Conservation (phyloP, 2,329 filamentous ascomycete species). For the Stylonectria norvegica region DNA sequence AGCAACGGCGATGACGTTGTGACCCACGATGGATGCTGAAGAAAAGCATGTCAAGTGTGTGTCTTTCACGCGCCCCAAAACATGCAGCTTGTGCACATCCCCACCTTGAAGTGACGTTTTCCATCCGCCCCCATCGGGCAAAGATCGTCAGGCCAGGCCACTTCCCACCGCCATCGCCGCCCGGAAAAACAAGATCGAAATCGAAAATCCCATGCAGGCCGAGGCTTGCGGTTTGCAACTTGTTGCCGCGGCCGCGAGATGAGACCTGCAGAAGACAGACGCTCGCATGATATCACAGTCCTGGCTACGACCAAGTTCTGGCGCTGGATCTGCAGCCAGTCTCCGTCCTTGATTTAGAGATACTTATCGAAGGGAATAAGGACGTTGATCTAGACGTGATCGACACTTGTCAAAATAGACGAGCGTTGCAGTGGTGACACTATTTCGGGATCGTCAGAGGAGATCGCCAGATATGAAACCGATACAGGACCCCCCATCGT, state of each 20-base stretch:
- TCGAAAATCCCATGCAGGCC: no score
- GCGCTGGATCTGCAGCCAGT: neutral
- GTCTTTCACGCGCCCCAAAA: no score
- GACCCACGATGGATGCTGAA: no score
- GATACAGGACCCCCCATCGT: slow-evolving; percentile 1
- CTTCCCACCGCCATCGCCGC: no score
- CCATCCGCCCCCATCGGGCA: no score
- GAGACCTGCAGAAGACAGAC: neutral
- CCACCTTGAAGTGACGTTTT: no score
- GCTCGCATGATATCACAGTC: neutral
- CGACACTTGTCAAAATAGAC: no score
- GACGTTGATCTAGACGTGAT: no score
- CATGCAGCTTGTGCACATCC: no score
- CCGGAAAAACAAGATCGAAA: no score
- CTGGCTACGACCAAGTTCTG: neutral
- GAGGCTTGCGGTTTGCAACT: neutral
- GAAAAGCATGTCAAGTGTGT: slow-evolving; percentile 6
- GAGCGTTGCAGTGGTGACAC: neutral
- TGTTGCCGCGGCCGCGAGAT: neutral
- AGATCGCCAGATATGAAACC: slow-evolving; percentile 1
- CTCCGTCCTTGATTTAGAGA: slow-evolving; percentile 18
- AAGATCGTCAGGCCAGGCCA: no score
- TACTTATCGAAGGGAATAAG: slow-evolving; percentile 16
- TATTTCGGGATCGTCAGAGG: neutral
- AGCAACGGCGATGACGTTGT: slow-evolving; percentile 9